Evolutionary conservation across 192 early-diverging fungal species (phyloP), one percentile per base, ranked within the genome.

Genomic region (Podila horticola): DNA sequence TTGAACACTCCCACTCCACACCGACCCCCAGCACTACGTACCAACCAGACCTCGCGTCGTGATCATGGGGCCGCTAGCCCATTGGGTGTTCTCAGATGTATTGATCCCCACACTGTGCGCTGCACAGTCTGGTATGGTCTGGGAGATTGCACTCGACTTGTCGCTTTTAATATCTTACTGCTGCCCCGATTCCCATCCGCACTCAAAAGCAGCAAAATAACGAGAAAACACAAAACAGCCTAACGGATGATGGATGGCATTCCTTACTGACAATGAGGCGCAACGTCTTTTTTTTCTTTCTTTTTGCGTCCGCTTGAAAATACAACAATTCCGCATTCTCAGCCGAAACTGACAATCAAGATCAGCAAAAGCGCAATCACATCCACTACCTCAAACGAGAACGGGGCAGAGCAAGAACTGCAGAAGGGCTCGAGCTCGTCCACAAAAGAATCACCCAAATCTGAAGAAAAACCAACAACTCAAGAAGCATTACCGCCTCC

Each of bases 331-430:
- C 29, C 30, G 24, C 41, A 12, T 15, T 45, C 41, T 19, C 65
- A 81, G 77, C 77, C 77, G 13, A 64, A 64, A 31, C 63, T 81
- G 10, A 69, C 77, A 8, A 41, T 81, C 61, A 81, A 81, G 58
- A 66, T 81, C 34, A 81, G 77, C 67, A 81, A 81, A 50, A 61
- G 70, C 5, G 45, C 66, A 24, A 81, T 81, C 60, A 66, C 71
- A 19, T 55, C 71, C 26, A 67, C 69, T 34, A 10, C 77, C 22
- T 72, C 61, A 57, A n/a, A 55, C 22, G 48, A 45, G 51, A 71
- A 11, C 34, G 58, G 57, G 28, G 9, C 66, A 49, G 29, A 55
- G 24, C 52, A 55, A 11, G 11, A 55, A 5, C 52, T 24, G 3
- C n/a, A 55, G 24, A 1, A 24, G 22, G 24, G 24, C 59, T 28